Evolutionary conservation across 2,329 filamentous ascomycete species (phyloP), one percentile per base, ranked within the genome.

Genomic region (Ceratocystis lukuohia): DNA sequence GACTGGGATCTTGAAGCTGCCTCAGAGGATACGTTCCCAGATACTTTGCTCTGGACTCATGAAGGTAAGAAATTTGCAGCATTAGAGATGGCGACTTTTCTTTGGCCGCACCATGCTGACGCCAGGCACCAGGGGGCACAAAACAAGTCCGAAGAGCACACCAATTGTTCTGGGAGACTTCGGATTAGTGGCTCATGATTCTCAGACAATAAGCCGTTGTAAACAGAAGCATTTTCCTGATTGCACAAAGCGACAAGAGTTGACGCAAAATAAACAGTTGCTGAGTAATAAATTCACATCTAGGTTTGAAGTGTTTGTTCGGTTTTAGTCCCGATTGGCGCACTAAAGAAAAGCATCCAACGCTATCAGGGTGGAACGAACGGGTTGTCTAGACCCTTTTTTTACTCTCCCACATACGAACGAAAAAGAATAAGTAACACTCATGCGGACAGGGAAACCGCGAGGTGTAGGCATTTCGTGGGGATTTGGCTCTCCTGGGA

Each of bases 281-380:
- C 8, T 7, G 33, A 12, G 3, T 41, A 69, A 71, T 59, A 53
- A 28, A 10, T 7, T 12, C 22, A 53, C 1, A 15, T 28, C 22
- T 28, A 25, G 48, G 22, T 53, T 53, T 53, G 62, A 69, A 66
- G 79, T 84, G 80, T 85, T 72, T 80, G 81, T 82, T 82, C 80
- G 78, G 77, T 79, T 80, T 80, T 85, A 85, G 83, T 85, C 83
- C 83, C 78, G 79, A 77, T 79, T 76, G 63, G 75, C 81, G 80
- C 80, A 84, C 78, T 75, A 64, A 70, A 57, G 48, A 63, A 64
- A 69, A 65, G 62, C 67, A 70, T 68, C 81, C 79, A 77, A 80
- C 82, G 78, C 76, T 77, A 80, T 76, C 82, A 83, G 83, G 83
- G 83, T 85, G 83, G 83, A 85, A 79, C 77, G 80, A 82, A 83